phyloP scores from a whole-genome alignment of 2,329 filamentous ascomycete genomes.

The Colletotrichum sansevieriae region DNA sequence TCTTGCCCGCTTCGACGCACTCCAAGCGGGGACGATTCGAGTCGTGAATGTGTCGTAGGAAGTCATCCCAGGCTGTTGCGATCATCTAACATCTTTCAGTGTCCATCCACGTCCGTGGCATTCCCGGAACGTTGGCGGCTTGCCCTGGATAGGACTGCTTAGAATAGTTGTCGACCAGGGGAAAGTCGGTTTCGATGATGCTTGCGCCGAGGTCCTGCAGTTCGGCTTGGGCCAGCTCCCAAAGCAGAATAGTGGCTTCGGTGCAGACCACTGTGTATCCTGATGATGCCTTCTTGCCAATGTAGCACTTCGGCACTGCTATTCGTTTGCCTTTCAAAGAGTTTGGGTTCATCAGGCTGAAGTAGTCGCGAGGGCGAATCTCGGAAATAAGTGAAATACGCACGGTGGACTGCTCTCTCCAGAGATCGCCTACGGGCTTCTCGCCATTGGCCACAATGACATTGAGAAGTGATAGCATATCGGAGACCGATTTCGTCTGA shows the following conservation, averaged over 20 bases:
- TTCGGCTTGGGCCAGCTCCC: too few species aligned
- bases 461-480: constrained; percentile 43
- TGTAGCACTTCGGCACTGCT: constrained; percentile 64
- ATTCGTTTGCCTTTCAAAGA: constrained; percentile 59
- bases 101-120: too few species aligned
- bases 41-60: too few species aligned
- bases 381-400: constrained; percentile 51
- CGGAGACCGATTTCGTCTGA: constrained; percentile 58
- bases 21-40: constrained; percentile 52
- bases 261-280: too few species aligned
- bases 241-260: too few species aligned
- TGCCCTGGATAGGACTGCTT: constrained; percentile 5
- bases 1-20: constrained; percentile 53
- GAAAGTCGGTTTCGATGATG: too few species aligned
- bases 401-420: constrained; percentile 63
- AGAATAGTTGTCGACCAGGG: too few species aligned
- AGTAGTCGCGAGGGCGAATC: constrained; percentile 51
- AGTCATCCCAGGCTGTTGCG: too few species aligned
- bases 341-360: constrained; percentile 46
- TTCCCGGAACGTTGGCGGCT: constrained; percentile 28
- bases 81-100: too few species aligned
- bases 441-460: constrained; percentile 60
- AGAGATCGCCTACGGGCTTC: constrained; percentile 60
- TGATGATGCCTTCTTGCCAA: constrained; percentile 48
- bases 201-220: too few species aligned